Base-by-base conservation (phyloP, 345 rosid species). In the Populus nigra region DNA sequence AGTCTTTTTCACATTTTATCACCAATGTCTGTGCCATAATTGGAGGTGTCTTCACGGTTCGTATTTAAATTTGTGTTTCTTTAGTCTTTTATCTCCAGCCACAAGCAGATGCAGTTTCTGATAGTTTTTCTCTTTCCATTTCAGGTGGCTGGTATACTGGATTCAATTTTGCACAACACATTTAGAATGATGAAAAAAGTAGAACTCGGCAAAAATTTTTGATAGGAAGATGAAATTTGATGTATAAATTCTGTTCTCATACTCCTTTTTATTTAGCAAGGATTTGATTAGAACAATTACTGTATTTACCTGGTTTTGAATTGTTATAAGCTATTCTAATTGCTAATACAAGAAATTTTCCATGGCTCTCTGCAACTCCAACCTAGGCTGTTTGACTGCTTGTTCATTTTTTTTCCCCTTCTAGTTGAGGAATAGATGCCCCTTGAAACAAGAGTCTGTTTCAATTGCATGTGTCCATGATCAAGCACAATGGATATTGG, bases 91-190 rank as follows among this genome's bases (percentile, higher is more conserved):
- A 35, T n/a, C 29, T 12, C 18, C 17, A 8, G 36, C 41, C 61
- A 25, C 33, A 27, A 67, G 38, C 49, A 69, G 25, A 20, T 23
- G 5, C 50, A 38, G 45, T 38, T 75, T 69, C 75, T 80, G n/a
- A 70, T 31, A 68, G 38, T 27, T 35, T 49, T 22, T 22, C n/a
- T 33, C n/a, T 69, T 61, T 17, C n/a, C n/a, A 49, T 79, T 73
- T 68, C 92, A 94, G 99, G 99, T 96, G 65, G 97, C 98, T 39
- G 98, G 99, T 74, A 92, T 96, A 79, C 47, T 96, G 91, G 99
- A 96, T 85, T 88, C 98, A 39, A 68, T 92, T 82, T 82, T 91
- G 41, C 92, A 96, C 86, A 89, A 91, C 82, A 90, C 99, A 38
- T 69, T 96, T 83, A 89, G 91, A 82, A 22, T 96, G 83, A 88